Conservation (phyloP, 371 early-diverging fungal genomes). For the Rhizopus delemar region DNA sequence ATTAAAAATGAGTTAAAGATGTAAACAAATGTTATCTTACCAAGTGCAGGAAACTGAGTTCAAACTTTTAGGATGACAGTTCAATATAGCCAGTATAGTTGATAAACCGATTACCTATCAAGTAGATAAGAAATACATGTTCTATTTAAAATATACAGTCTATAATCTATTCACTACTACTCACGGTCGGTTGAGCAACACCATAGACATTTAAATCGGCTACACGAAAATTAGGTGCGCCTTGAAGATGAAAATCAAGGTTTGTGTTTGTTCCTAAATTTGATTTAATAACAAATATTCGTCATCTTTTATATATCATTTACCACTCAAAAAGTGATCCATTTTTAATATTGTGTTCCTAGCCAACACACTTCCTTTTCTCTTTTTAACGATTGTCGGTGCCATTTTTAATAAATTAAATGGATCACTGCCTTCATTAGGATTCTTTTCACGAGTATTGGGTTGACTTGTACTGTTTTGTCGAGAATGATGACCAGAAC, state of each 20-base stretch:
- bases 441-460: neutral
- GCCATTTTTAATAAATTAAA: slow-evolving; percentile 35
- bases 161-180: slow-evolving; percentile 34
- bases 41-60: slow-evolving; percentile 41
- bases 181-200: slow-evolving; percentile 71
- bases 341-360: slow-evolving; percentile 65
- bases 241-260: slow-evolving; percentile 67
- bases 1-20: neutral
- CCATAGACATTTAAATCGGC: slow-evolving; percentile 68
- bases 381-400: slow-evolving; percentile 38
- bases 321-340: slow-evolving; percentile 68
- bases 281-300: neutral
- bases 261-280: slow-evolving; percentile 54
- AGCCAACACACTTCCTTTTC: slow-evolving; percentile 61
- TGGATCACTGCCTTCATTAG: slow-evolving; percentile 18
- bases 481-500: slow-evolving; percentile 18
- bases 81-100: slow-evolving; percentile 63
- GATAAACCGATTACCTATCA: slow-evolving; percentile 57
- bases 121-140: neutral
- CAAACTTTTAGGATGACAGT: slow-evolving; percentile 51
- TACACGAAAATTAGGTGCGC: slow-evolving; percentile 73
- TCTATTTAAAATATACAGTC: neutral
- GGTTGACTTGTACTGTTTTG: slow-evolving; percentile 18
- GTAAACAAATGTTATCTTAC: slow-evolving; percentile 25
- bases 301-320: neutral